Base-by-base conservation (phyloP, 2,329 filamentous ascomycete genomes). In the Alternaria ventricosa region DNA sequence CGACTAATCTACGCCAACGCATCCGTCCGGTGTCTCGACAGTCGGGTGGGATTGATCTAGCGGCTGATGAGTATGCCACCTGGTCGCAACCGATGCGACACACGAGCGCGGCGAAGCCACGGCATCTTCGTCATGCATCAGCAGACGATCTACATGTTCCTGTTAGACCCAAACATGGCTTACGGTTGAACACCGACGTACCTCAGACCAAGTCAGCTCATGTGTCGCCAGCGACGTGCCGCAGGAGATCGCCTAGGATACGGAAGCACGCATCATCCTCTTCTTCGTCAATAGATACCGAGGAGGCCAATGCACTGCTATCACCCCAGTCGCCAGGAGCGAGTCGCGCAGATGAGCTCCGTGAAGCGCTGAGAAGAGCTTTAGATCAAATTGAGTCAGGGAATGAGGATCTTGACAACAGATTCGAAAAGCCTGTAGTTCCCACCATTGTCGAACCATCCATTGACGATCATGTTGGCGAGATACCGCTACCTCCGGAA, bases 171-270 rank as follows among this genome's bases (percentile, higher is more conserved):
- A 69, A 64, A 49, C 33, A 60, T 3, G 63, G 64, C 2, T 57
- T 75, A 25, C 65, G 65, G 18, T 41, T 77, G 10, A 55, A 73
- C 23, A 75, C 74, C 6, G 55, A 74, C 46, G 50, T 75, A 11
- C 46, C 70, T 13, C 68, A 63, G 53, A 44, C 66, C 8, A 68
- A 60, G 18, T 75, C 73, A 27, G 66, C 72, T 25, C 70, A 71
- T 45, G 60, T 64, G 15, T 75, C 74, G 9, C 74, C 74, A 22
- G 51, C 69, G 1, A 54, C 49, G 10, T 67, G 50, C 23, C 60
- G 72, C 30, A 74, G 66, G 49, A 56, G 54, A 12, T 65, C 65
- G 12, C 62, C 64, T 5, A 70, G 58, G 2, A 36, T 36, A 4
- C 56, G 64, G n/a, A 71, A 66, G 36, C 20, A 56, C 7, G 28